Evolutionary conservation across 805 yeast species (phyloP).

Genomic region (Isabelozyma heimii): DNA sequence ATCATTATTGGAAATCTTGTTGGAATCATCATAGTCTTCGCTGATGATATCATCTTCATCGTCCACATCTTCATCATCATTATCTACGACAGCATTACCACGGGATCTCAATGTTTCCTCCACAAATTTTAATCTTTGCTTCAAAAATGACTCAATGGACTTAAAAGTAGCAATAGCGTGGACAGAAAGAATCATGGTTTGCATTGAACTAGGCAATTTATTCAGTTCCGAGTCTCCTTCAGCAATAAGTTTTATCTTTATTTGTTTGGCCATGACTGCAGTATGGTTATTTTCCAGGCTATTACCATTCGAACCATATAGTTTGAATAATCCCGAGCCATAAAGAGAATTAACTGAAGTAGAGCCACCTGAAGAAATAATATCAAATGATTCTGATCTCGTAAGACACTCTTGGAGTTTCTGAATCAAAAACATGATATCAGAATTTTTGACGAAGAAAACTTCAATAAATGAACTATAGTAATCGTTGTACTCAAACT

Average conservation of each 20-base stretch:
- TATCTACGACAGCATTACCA: constrained; percentile 1
- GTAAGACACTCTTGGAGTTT: constrained; percentile 73
- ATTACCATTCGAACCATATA: constrained; percentile 2
- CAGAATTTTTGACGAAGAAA: constrained; percentile 31
- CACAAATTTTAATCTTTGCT: constrained; percentile 35
- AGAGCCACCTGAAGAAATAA: constrained; percentile 46
- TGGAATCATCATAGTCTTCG: not conserved
- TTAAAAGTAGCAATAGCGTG: constrained; percentile 63
- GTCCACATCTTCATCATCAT: constrained; percentile 8
- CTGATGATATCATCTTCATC: constrained; percentile 5
- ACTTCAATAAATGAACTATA: constrained; percentile 43
- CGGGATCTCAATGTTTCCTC: constrained; percentile 9
- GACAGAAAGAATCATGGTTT: constrained; percentile 43
- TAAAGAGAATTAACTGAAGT: constrained; percentile 2
- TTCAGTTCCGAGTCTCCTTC: constrained; percentile 10
- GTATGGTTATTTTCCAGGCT: constrained; percentile 36
- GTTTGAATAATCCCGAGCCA: constrained; percentile 1
- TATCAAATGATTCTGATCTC: constrained; percentile 70
- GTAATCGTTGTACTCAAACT: constrained; percentile 28
- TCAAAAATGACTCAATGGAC: constrained; percentile 48
- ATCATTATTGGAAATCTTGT: constrained; percentile 3
- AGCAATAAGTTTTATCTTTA: constrained; percentile 51
- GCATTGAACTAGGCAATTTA: constrained; percentile 20
- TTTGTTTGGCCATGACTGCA: constrained; percentile 67
- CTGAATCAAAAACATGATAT: constrained; percentile 46